A percentile compares a stretch with the other conserved stretches of the same genome.
Conservation (phyloP, 352 stramenopile genomes). For the Phytophthora aleatoria region DNA sequence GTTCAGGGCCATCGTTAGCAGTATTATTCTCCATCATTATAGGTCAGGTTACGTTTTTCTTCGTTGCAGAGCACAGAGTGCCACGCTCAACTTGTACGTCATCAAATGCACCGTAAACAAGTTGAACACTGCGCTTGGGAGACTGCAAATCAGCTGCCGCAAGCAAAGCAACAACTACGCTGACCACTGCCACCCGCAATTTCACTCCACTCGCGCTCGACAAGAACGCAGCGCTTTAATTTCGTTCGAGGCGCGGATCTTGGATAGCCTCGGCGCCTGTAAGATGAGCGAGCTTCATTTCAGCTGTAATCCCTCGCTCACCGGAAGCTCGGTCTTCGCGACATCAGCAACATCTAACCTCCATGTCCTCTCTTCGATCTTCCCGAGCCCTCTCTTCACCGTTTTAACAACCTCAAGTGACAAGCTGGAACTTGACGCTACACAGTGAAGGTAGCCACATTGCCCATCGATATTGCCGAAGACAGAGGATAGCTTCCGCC, state of each 20-base stretch:
- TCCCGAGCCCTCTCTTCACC: no score
- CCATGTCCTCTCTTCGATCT: no score
- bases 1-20: conserved; percentile 26
- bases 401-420: no score
- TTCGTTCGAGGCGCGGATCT: conserved; percentile 2
- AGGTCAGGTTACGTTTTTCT: conserved; percentile 30
- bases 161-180: background rate
- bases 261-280: conserved; percentile 1
- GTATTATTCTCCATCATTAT: conserved; percentile 45
- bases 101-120: background rate
- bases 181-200: background rate
- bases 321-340: no score
- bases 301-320: background rate
- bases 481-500: no score
- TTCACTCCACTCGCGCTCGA: no score
- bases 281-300: background rate
- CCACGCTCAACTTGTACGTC: background rate
- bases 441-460: no score
- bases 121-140: no score
- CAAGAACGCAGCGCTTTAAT: conserved; percentile 2
- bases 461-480: no score
- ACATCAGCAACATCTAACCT: no score
- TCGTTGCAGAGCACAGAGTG: background rate
- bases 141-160: no score
- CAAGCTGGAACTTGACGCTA: no score